Base-by-base conservation (phyloP, 768 basidiomycete genomes). In the Trametopsis cervina region DNA sequence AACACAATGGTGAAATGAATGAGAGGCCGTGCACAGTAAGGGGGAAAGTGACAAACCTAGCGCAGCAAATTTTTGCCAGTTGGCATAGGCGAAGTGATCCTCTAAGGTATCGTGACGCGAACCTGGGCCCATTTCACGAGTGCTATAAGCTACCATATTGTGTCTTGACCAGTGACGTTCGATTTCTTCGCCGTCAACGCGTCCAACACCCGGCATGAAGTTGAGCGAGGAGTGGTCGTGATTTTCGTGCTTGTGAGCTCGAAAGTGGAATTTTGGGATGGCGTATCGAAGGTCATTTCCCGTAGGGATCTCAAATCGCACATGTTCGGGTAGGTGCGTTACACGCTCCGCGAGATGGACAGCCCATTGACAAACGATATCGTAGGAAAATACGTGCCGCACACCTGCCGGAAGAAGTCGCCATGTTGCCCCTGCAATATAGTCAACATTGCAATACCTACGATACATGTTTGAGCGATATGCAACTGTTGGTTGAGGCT, bases 221-320 rank as follows among this genome's bases (percentile, higher is more conserved):
- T 64, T 66, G 12, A 74, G 52, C 1, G 60, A 66, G 40, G 56
- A 71, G 2, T 45, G 44, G 13, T 44, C 47, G 5, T 65, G 64
- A 41, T 70, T 71, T 3, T 50, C 20, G 0, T 54, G 24, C 0
- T 57, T 53, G 37, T 73, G 72, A 0, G 57, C 63, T 1, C 60
- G 55, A 9, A 71, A 57, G 21, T 74, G 73, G 47, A 69, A 69
- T 26, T 64, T 64, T 0, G 68, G 71, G 2, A 74, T 47, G 2
- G 64, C 26, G 12, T 44, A 65, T 11, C 23, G 39, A 11, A 53
- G 29, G 20, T 35, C 17, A 11, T 44, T 29, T 40, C 21, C 21
- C 12, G 20, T 17, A n/a, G 39, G 33, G 6, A 48, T 12, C 2
- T 49, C 23, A 22, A 24, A 11, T 15, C 46, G 40, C 2, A 47